phyloP scores from a whole-genome alignment of 306 rosid genomes.

The Pyrus bretschneideri region DNA sequence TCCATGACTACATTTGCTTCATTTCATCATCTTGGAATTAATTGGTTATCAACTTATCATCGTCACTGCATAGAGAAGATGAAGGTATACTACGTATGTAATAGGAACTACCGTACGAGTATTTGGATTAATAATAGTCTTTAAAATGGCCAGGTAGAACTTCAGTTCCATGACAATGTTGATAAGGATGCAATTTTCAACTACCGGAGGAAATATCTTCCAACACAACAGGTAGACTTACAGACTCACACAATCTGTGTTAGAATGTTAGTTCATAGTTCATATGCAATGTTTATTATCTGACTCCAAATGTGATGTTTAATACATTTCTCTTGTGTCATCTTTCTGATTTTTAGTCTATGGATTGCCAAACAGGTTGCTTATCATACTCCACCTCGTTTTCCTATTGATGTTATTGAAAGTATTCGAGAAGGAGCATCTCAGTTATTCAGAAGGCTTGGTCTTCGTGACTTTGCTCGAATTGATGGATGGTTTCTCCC shows the following conservation, averaged over 20 bases:
- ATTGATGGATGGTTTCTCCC: conserved; percentile 97
- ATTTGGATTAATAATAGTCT: conserved; percentile 11
- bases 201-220: conserved; percentile 91
- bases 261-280: neutral
- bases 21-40: neutral
- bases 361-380: conserved; percentile 56
- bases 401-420: conserved; percentile 66
- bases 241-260: neutral
- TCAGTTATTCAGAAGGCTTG: conserved; percentile 51
- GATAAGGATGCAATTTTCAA: conserved; percentile 96
- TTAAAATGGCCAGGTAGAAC: conserved; percentile 67
- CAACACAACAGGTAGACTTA: conserved; percentile 80
- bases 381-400: conserved; percentile 92
- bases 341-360: conserved; percentile 21
- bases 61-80: neutral
- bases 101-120: neutral
- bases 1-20: conserved; percentile 12
- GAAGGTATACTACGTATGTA: neutral
- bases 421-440: conserved; percentile 83
- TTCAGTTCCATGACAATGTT: conserved; percentile 49
- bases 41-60: neutral
- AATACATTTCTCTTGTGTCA: neutral
- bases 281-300: conserved; percentile 5
- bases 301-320: neutral
- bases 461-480: conserved; percentile 85